A percentile compares a stretch with the other conserved stretches of the same genome.
Conservation (phyloP, 805 yeast species). For the Saccharomycopsis babjevae region DNA sequence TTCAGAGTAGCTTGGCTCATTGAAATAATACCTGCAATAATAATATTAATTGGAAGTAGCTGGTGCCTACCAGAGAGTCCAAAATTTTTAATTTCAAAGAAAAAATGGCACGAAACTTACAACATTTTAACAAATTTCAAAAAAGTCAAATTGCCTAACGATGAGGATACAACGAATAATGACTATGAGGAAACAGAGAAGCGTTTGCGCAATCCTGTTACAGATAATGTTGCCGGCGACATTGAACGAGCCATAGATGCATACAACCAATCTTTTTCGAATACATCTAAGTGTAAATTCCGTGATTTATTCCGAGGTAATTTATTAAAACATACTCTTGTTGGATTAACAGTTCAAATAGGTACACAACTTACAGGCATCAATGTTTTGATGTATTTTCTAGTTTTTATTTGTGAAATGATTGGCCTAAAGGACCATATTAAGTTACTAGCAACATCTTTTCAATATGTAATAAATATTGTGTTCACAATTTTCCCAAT, state of each 20-base stretch:
- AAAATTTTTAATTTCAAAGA: constrained; percentile 38
- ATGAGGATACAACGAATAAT: constrained; percentile 2
- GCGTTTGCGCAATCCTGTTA: constrained; percentile 14
- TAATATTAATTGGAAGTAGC: constrained; percentile 31
- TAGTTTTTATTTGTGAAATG: constrained; percentile 37
- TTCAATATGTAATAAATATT: constrained; percentile 33
- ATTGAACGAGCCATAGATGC: constrained; percentile 23
- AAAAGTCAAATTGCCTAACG: constrained; percentile 9
- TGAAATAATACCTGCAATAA: constrained; percentile 39
- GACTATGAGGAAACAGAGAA: neutral
- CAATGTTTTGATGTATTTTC: constrained; percentile 34
- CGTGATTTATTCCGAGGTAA: constrained; percentile 14
- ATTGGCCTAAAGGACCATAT: constrained; percentile 32
- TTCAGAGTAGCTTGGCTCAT: constrained; percentile 60
- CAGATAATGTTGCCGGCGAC: constrained; percentile 1
- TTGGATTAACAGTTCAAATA: constrained; percentile 32
- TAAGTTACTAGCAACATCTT: constrained; percentile 28
- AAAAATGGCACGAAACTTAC: constrained; percentile 31
- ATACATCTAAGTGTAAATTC: constrained; percentile 1
- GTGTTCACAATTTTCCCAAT: constrained; percentile 37
- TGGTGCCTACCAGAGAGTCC: constrained; percentile 49
- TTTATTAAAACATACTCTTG: constrained; percentile 28
- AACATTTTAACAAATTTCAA: constrained; percentile 19
- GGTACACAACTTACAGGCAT: constrained; percentile 39
- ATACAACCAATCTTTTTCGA: constrained; percentile 13